phyloP scores from a whole-genome alignment of 1,284 basidiomycete species.

The Puccinia novopanici region DNA sequence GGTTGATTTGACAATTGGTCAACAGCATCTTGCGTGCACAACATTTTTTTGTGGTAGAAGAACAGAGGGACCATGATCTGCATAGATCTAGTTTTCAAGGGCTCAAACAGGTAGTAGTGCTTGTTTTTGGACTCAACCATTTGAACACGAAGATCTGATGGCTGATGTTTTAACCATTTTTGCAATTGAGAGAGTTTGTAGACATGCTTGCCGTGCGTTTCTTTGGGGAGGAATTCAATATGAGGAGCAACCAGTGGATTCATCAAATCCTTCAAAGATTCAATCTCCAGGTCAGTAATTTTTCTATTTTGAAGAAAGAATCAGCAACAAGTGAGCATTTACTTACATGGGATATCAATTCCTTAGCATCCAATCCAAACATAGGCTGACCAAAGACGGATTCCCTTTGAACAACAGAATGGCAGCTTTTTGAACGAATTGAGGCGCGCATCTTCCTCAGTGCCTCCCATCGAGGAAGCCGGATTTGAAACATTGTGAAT shows the following conservation, averaged over 20 bases:
- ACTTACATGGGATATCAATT: background rate
- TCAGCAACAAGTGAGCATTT: background rate
- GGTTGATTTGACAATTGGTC: background rate
- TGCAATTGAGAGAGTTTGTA: background rate
- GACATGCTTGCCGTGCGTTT: background rate
- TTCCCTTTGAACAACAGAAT: background rate
- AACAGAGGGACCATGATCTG: background rate
- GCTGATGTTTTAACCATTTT: background rate
- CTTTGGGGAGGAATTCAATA: background rate
- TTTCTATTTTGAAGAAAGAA: background rate
- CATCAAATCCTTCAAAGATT: background rate
- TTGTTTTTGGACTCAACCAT: background rate
- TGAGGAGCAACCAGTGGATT: background rate
- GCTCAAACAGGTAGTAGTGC: background rate
- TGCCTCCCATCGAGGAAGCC: background rate
- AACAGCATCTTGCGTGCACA: background rate
- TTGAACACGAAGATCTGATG: background rate
- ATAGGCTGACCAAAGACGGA: background rate
- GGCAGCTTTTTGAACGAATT: background rate
- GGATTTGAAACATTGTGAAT: background rate
- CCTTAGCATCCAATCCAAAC: conserved; percentile 15
- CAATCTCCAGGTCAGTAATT: background rate
- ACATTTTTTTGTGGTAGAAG: background rate
- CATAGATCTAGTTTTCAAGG: background rate
- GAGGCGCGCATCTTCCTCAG: background rate